Percentiles rank a stretch among this genome's conserved stretches.
Evolutionary conservation across 306 rosid genomes (phyloP).

Genomic region (Cicer pinnatifidum): DNA sequence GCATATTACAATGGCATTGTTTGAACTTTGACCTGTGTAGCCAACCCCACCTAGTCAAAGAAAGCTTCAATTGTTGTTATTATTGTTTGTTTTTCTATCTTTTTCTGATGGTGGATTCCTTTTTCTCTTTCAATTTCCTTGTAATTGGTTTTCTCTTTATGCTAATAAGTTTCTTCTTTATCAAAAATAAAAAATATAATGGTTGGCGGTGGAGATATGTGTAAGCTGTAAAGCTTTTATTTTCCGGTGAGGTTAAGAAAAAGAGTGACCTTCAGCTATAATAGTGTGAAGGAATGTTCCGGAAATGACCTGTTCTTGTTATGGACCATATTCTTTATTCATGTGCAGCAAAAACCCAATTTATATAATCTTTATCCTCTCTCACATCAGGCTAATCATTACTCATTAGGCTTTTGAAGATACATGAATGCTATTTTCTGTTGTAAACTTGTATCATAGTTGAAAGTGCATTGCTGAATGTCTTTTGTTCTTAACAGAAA

Average conservation of each 20-base stretch:
- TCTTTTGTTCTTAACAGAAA: slow-evolving; percentile 14
- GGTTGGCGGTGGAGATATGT: neutral
- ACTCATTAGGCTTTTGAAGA: slow-evolving; percentile 5
- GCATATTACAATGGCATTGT: neutral
- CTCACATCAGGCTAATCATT: slow-evolving; percentile 8
- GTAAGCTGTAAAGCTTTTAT: no score
- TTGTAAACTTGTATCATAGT: neutral
- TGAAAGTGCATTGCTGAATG: slow-evolving; percentile 9
- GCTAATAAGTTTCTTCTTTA: neutral
- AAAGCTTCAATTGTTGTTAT: neutral
- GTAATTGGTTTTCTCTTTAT: neutral
- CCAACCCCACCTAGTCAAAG: neutral
- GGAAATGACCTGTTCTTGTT: neutral
- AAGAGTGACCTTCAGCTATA: no score
- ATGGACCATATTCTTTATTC: neutral
- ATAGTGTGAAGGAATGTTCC: neutral
- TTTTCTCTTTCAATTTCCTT: slow-evolving; percentile 1
- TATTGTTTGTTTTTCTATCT: neutral
- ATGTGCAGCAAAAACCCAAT: slow-evolving; percentile 4
- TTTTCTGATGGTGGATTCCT: neutral
- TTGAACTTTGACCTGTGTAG: neutral
- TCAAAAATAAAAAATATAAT: neutral
- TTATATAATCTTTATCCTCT: neutral
- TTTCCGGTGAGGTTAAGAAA: no score
- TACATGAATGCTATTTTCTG: slow-evolving; percentile 8